These are phyloP conservation scores for Sphagnurus paluster DNA, from an alignment of 1,284 basidiomycete species.

Conservation along the genomic window DNA sequence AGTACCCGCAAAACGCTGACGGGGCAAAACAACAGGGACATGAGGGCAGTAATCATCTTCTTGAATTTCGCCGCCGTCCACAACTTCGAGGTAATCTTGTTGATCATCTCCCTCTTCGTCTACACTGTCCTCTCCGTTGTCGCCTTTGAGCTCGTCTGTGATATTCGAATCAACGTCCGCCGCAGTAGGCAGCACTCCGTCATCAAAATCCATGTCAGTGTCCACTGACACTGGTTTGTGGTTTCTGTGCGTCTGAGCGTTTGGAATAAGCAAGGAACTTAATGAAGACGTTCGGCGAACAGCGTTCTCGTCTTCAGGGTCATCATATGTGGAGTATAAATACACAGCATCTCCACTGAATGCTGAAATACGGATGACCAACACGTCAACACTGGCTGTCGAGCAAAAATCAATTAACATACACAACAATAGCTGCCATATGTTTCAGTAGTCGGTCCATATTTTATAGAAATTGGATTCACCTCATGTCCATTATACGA, in stretches of 20 bases:
- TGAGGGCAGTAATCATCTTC: slow-evolving; percentile 30
- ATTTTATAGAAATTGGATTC: slow-evolving; percentile 18
- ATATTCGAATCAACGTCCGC: slow-evolving; percentile 1
- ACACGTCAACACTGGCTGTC: background rate
- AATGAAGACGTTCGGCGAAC: slow-evolving; percentile 15
- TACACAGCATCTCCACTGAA: slow-evolving; percentile 81
- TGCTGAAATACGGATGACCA: slow-evolving; percentile 44
- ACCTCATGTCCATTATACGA: slow-evolving; percentile 80
- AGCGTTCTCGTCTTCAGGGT: slow-evolving; percentile 36
- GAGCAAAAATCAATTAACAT: slow-evolving; percentile 22
- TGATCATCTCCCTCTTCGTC: slow-evolving; percentile 36
- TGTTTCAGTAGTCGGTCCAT: slow-evolving; percentile 13
- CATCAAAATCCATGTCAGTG: background rate
- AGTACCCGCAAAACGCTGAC: slow-evolving; percentile 67
- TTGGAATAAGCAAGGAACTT: slow-evolving; percentile 26
- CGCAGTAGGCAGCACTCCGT: too few relatives aligned
- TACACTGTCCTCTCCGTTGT: slow-evolving; percentile 26
- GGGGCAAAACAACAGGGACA: slow-evolving; percentile 71
- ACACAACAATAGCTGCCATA: slow-evolving; percentile 55
- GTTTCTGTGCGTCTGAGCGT: too few relatives aligned
- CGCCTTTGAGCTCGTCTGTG: slow-evolving; percentile 24
- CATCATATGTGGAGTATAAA: slow-evolving; percentile 79
- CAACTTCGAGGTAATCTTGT: slow-evolving; percentile 33
- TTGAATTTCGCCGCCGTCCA: slow-evolving; percentile 27
- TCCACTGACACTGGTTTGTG: too few relatives aligned